Conservation (phyloP, 2,329 filamentous ascomycete genomes). For the Aspergillus persii region DNA sequence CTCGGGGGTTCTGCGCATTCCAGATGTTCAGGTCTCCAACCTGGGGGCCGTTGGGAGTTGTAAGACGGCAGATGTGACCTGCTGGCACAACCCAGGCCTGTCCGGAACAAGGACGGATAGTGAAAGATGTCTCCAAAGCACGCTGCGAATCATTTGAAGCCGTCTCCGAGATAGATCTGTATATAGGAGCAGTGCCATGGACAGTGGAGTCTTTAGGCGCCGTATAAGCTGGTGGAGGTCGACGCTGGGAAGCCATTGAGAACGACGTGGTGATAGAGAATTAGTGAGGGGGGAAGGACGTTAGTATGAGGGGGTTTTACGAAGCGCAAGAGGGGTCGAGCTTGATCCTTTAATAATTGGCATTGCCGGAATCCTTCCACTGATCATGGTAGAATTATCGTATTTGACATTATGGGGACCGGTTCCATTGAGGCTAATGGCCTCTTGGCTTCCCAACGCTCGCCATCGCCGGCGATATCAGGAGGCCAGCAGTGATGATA, state of each 20-base stretch:
- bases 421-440: not conserved
- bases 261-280: not conserved
- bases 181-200: conserved; percentile 36
- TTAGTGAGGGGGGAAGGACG: not conserved
- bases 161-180: conserved; percentile 37
- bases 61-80: conserved; percentile 68
- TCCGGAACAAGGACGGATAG: conserved; percentile 70
- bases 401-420: not conserved
- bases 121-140: conserved; percentile 49
- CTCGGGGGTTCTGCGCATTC: conserved; percentile 72
- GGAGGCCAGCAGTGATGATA: not conserved
- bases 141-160: conserved; percentile 30
- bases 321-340: not conserved
- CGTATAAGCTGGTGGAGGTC: conserved; percentile 40
- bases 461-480: not conserved
- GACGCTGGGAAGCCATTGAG: conserved; percentile 17
- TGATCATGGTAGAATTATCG: not conserved
- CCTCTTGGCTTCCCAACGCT: not conserved
- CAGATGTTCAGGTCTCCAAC: conserved; percentile 83
- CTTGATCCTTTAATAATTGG: not conserved
- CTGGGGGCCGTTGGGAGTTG: conserved; percentile 73
- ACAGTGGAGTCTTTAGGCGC: conserved; percentile 35
- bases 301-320: not conserved
- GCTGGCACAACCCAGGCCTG: conserved; percentile 69
- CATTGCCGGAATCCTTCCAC: not conserved